Evolutionary conservation across 177 flowering plant genomes (phyloP).

Genomic region (Vitis hybrid): DNA sequence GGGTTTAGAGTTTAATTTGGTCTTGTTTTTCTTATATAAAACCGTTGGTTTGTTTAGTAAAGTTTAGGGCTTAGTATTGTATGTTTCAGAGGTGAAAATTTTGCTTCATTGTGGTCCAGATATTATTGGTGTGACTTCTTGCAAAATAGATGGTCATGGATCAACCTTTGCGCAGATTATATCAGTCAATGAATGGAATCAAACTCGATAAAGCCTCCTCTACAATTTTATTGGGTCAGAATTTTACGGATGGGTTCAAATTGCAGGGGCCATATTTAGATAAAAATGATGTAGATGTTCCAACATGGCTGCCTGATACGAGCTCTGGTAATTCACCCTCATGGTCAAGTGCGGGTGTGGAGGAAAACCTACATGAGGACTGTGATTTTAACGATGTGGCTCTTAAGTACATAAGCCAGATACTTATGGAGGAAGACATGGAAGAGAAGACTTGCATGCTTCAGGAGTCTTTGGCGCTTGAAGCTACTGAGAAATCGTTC

Average conservation of each 20-base stretch:
- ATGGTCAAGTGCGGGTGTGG: slow-evolving; percentile 6
- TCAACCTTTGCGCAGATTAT: slow-evolving; percentile 10
- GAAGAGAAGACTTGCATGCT: slow-evolving; percentile 48
- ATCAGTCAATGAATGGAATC: slow-evolving; percentile 12
- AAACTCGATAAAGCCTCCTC: slow-evolving; percentile 9
- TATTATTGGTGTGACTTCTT: background rate
- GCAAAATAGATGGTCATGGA: slow-evolving; percentile 25
- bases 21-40: too few relatives aligned
- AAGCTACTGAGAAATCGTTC: slow-evolving; percentile 54
- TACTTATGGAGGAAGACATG: slow-evolving; percentile 64
- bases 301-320: slow-evolving; percentile 17
- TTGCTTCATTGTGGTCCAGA: background rate
- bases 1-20: too few relatives aligned
- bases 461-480: slow-evolving; percentile 52
- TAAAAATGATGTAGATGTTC: slow-evolving; percentile 5
- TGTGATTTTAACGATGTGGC: slow-evolving; percentile 51
- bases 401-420: slow-evolving; percentile 45
- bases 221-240: slow-evolving; percentile 7
- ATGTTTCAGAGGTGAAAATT: background rate
- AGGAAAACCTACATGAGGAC: slow-evolving; percentile 35
- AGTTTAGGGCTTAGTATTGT: background rate
- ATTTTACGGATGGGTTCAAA: slow-evolving; percentile 14
- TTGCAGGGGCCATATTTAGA: background rate
- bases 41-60: too few relatives aligned
- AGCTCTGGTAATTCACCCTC: background rate